Evolutionary conservation across 2,329 filamentous ascomycete species (phyloP).

Genomic region (Fusarium scirpi): DNA sequence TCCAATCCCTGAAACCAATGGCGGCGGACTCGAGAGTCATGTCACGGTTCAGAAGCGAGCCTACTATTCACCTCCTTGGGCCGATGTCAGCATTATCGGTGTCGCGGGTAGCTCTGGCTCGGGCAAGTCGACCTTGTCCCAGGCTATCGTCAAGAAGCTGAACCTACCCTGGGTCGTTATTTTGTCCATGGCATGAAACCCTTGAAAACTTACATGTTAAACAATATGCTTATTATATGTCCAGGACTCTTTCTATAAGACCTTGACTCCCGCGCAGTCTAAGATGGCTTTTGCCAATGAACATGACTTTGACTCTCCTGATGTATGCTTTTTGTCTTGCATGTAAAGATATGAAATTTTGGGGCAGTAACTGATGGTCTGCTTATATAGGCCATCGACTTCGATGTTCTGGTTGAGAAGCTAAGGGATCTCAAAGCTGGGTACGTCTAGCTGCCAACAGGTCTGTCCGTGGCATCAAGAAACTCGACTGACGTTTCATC

Average conservation of each 20-base stretch:
- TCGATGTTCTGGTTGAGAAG: slow-evolving; percentile 84
- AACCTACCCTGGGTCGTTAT: slow-evolving; percentile 99
- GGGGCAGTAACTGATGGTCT: slow-evolving; percentile 11
- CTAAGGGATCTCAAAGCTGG: slow-evolving; percentile 89
- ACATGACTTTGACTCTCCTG: slow-evolving; percentile 94
- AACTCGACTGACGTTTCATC: slow-evolving; percentile 25
- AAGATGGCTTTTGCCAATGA: slow-evolving; percentile 87
- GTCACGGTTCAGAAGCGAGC: slow-evolving; percentile 68
- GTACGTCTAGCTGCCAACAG: slow-evolving; percentile 64
- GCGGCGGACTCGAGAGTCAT: slow-evolving; percentile 54
- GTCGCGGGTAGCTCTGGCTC: slow-evolving; percentile 96
- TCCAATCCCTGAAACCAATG: slow-evolving; percentile 24
- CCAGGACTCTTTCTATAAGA: slow-evolving; percentile 99
- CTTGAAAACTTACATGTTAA: not conserved
- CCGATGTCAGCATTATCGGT: slow-evolving; percentile 94
- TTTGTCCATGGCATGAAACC: slow-evolving; percentile 82
- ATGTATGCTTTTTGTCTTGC: slow-evolving; percentile 58
- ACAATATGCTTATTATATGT: slow-evolving; percentile 40
- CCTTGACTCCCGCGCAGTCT: slow-evolving; percentile 81
- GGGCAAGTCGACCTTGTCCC: slow-evolving; percentile 90
- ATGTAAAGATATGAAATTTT: not conserved
- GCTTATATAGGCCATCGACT: slow-evolving; percentile 79
- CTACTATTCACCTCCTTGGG: slow-evolving; percentile 95
- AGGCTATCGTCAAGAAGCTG: slow-evolving; percentile 89
- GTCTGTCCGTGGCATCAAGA: not conserved